Evolutionary conservation across 441 rosid species (phyloP).

Genomic region (Gossypium gossypioides): DNA sequence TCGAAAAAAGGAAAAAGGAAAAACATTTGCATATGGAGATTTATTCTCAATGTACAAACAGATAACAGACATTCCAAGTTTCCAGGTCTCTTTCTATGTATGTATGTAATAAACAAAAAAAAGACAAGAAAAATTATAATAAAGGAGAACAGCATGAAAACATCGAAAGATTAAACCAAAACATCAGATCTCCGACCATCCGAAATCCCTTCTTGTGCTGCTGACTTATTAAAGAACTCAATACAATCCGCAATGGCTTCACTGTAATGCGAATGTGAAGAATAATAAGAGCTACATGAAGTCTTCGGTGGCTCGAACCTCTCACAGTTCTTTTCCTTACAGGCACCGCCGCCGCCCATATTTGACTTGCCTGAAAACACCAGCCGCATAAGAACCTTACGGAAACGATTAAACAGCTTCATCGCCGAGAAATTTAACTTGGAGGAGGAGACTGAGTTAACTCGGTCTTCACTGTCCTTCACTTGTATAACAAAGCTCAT

Average conservation of each 20-base stretch:
- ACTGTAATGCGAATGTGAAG: conserved; percentile 62
- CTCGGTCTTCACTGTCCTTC: conserved; percentile 6
- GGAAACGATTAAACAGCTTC: conserved; percentile 59
- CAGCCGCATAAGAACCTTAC: conserved; percentile 55
- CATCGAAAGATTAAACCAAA: conserved; percentile 22
- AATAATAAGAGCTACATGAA: conserved; percentile 82
- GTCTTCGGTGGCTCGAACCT: conserved; percentile 76
- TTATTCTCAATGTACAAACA: conserved; percentile 10
- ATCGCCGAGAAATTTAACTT: conserved; percentile 36
- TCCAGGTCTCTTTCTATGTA: background rate
- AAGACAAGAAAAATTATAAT: background rate
- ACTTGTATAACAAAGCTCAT: conserved; percentile 34
- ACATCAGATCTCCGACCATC: conserved; percentile 40
- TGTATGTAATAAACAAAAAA: background rate
- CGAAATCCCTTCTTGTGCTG: conserved; percentile 46
- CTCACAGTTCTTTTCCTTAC: conserved; percentile 26
- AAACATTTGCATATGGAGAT: background rate
- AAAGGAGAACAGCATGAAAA: background rate
- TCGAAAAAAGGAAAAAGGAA: background rate
- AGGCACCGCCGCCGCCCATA: background rate
- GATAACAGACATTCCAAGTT: conserved; percentile 4
- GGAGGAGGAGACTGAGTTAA: background rate
- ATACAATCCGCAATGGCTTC: conserved; percentile 90
- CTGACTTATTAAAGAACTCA: conserved; percentile 82
- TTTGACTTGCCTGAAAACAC: conserved; percentile 18